A percentile compares a stretch with the other conserved stretches of the same genome.
Conservation (phyloP, 2,329 filamentous ascomycete species). For the Achaetomium macrosporum region DNA sequence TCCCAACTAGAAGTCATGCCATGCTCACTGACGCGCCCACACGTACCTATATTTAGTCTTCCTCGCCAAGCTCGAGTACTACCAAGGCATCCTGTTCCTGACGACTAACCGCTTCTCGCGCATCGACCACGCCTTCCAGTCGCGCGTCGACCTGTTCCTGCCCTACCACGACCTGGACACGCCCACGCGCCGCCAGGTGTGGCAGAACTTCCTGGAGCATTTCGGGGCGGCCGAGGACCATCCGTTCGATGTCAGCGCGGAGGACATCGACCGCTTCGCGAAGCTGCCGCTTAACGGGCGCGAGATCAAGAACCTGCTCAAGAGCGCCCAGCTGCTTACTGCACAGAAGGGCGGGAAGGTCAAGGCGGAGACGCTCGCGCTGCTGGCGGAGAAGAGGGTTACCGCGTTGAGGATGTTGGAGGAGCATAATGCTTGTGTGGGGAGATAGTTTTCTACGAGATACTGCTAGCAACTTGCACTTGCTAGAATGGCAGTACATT, state of each 20-base stretch:
- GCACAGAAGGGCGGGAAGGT: slow-evolving; percentile 29
- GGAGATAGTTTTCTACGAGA: neutral
- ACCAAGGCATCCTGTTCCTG: slow-evolving; percentile 34
- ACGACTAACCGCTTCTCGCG: slow-evolving; percentile 33
- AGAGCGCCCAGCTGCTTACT: slow-evolving; percentile 34
- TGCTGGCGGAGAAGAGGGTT: slow-evolving; percentile 31
- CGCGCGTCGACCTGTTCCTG: slow-evolving; percentile 31
- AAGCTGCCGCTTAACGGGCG: slow-evolving; percentile 41
- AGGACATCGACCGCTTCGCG: slow-evolving; percentile 33
- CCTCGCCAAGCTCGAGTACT: slow-evolving; percentile 33
- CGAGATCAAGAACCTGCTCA: slow-evolving; percentile 47
- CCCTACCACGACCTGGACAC: slow-evolving; percentile 29
- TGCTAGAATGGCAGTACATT: no score
- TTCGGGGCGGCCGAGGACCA: slow-evolving; percentile 26
- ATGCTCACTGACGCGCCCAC: neutral
- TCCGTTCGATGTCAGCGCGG: slow-evolving; percentile 29
- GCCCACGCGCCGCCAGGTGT: slow-evolving; percentile 30
- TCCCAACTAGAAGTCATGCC: neutral
- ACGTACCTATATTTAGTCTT: slow-evolving; percentile 22
- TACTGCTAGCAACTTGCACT: no score
- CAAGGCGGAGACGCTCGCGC: slow-evolving; percentile 27
- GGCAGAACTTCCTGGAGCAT: slow-evolving; percentile 32
- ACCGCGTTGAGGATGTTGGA: slow-evolving; percentile 15
- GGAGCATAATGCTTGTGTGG: neutral
- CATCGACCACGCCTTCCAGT: slow-evolving; percentile 35